Conservation (phyloP, 2,329 filamentous ascomycete species). For the Cercospora zeina region DNA sequence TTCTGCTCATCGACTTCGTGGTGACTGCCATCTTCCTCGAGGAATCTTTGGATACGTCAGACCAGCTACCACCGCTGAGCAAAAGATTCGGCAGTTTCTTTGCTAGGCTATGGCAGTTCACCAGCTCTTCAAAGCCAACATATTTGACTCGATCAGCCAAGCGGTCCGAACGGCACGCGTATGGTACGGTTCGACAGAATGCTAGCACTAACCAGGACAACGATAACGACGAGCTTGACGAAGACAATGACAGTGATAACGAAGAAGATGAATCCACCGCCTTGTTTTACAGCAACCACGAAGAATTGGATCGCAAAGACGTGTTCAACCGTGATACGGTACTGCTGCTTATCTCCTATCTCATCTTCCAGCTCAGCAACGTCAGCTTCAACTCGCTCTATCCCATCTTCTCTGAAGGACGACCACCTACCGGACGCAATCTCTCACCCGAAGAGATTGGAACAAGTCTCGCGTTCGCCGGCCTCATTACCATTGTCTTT, state of each 20-base stretch:
- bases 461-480: constrained; percentile 78
- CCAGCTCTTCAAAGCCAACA: constrained; percentile 58
- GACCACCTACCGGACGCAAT: constrained; percentile 72
- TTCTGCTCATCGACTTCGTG: constrained; percentile 71
- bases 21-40: constrained; percentile 79
- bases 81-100: constrained; percentile 62
- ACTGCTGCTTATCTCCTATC: constrained; percentile 77
- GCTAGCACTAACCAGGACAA: constrained; percentile 21
- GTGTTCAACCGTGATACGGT: constrained; percentile 80
- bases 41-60: constrained; percentile 74
- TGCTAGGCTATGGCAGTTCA: constrained; percentile 69
- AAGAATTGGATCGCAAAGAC: constrained; percentile 56
- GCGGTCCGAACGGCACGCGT: constrained; percentile 17
- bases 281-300: constrained; percentile 47
- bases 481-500: constrained; percentile 82
- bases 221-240: constrained; percentile 31
- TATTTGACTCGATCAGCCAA: constrained; percentile 52
- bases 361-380: constrained; percentile 91
- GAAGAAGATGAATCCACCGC: constrained; percentile 42
- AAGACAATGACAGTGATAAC: constrained; percentile 39
- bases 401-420: constrained; percentile 81
- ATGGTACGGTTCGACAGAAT: constrained; percentile 21
- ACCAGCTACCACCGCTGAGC: constrained; percentile 60
- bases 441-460: constrained; percentile 80
- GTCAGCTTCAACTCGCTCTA: constrained; percentile 95